A percentile compares a stretch with the other conserved stretches of the same genome.
Evolutionary conservation across 345 rosid genomes (phyloP).

Genomic region (Boechera divaricarpa): DNA sequence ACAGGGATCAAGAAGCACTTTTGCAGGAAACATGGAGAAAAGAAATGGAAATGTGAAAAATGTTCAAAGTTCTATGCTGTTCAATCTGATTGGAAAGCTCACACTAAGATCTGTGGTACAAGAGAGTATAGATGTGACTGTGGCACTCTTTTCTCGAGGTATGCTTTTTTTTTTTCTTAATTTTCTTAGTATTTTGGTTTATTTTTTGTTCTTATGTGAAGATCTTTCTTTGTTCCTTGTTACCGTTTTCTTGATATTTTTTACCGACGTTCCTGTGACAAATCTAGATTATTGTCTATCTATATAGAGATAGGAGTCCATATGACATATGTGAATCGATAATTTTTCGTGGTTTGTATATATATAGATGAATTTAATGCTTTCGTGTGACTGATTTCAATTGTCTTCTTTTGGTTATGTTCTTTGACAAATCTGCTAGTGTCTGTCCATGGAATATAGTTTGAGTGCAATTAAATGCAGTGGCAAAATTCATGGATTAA

Average conservation of each 20-base stretch:
- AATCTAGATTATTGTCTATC: slow-evolving; percentile 19
- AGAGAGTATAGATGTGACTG: slow-evolving; percentile 53
- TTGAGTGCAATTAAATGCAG: slow-evolving; percentile 46
- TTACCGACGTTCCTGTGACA: slow-evolving; percentile 24
- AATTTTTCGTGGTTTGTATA: background rate
- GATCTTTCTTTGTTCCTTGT: slow-evolving; percentile 17
- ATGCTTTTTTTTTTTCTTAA: background rate
- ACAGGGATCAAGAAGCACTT: slow-evolving; percentile 53
- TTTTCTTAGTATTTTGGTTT: background rate
- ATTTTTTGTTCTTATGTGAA: background rate
- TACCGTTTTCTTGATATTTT: background rate
- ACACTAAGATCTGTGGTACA: slow-evolving; percentile 49
- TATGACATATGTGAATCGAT: slow-evolving; percentile 1
- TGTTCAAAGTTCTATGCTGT: slow-evolving; percentile 52
- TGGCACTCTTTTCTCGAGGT: slow-evolving; percentile 53
- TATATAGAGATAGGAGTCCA: slow-evolving; percentile 1
- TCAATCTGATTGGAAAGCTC: slow-evolving; percentile 54
- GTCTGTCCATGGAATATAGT: slow-evolving; percentile 48
- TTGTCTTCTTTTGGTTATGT: slow-evolving; percentile 33
- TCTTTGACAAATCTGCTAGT: slow-evolving; percentile 34
- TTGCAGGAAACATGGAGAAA: slow-evolving; percentile 50
- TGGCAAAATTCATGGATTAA: slow-evolving; percentile 47
- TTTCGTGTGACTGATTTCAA: slow-evolving; percentile 31
- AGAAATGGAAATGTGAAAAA: slow-evolving; percentile 52
- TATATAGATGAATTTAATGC: slow-evolving; percentile 14